A percentile compares a stretch with the other conserved stretches of the same genome.
phyloP scores from a whole-genome alignment of 2,329 filamentous ascomycete genomes.

The Calonectria hongkongensis region DNA sequence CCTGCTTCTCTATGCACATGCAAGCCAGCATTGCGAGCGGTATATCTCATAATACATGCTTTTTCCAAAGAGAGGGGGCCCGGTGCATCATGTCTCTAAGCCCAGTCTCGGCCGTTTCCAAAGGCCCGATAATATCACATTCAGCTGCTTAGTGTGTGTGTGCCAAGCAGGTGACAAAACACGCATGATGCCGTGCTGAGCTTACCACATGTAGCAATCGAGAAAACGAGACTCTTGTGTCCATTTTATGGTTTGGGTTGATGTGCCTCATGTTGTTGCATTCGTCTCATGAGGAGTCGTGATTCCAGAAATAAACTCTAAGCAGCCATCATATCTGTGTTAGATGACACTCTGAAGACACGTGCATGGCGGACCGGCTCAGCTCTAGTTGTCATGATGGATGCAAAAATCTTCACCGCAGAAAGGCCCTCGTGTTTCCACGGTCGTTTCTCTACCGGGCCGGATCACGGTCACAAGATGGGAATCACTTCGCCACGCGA shows the following conservation, averaged over 20 bases:
- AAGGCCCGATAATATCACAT: constrained; percentile 17
- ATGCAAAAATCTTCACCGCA: neutral
- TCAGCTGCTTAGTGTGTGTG: neutral
- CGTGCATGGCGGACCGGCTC: neutral
- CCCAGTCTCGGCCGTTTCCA: neutral
- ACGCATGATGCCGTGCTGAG: neutral
- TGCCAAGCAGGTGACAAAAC: neutral
- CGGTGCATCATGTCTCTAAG: neutral
- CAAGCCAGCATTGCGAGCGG: neutral
- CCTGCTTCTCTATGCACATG: neutral
- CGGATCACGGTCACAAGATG: neutral
- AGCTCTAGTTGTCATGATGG: neutral
- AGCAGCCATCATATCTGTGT: neutral
- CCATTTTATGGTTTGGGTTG: neutral
- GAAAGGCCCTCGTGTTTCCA: neutral
- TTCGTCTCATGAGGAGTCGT: neutral
- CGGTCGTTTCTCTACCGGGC: too few relatives aligned
- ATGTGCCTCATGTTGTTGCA: neutral
- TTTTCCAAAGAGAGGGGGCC: neutral
- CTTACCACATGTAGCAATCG: neutral
- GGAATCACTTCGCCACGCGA: neutral
- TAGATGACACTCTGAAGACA: neutral
- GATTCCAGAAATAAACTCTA: neutral
- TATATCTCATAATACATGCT: neutral
- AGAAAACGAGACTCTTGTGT: neutral